Conservation (phyloP, 257 asterid genomes). For the Solanum tarapatanum region DNA sequence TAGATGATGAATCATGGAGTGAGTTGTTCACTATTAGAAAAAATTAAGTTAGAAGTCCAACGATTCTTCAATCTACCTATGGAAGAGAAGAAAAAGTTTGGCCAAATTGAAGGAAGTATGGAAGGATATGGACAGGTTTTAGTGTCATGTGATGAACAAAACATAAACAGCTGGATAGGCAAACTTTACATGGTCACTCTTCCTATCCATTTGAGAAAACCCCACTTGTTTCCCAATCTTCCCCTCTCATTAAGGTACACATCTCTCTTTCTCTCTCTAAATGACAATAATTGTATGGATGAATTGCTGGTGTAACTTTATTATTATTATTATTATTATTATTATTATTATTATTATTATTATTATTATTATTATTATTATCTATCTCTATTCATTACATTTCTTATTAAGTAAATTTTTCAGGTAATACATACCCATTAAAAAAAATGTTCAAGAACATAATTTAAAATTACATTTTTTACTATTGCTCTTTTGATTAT, state of each 20-base stretch:
- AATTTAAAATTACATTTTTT: too few species aligned
- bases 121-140: not conserved
- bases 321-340: too few species aligned
- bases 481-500: too few species aligned
- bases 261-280: not conserved
- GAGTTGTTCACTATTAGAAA: not conserved
- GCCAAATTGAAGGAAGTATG: not conserved
- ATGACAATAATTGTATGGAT: not conserved
- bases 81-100: not conserved
- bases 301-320: too few species aligned
- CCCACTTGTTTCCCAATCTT: not conserved
- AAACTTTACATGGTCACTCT: not conserved
- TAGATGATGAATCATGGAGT: not conserved
- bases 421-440: too few species aligned
- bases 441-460: too few species aligned
- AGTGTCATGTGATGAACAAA: not conserved
- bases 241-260: not conserved
- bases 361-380: too few species aligned
- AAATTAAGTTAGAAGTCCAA: not conserved
- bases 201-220: not conserved
- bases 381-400: too few species aligned
- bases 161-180: not conserved
- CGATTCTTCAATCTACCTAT: not conserved
- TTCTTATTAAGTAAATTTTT: too few species aligned
- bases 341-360: too few species aligned